A percentile compares a stretch with the other conserved stretches of the same genome.
Evolutionary conservation across 345 rosid species (phyloP).

Genomic region (Rhodamnia argentea): DNA sequence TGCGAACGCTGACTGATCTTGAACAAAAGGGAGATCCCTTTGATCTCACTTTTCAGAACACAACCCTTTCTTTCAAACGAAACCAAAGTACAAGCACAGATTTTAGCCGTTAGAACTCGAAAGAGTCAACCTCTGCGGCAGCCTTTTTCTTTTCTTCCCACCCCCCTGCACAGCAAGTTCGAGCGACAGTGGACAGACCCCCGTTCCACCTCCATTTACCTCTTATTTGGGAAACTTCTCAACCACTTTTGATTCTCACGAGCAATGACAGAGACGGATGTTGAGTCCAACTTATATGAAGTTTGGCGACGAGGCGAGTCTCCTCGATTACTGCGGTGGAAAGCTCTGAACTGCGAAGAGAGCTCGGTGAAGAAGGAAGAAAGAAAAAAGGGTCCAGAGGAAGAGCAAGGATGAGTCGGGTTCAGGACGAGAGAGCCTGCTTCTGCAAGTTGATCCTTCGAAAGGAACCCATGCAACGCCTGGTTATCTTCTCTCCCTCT

Average conservation of each 20-base stretch:
- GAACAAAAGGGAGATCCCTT: background rate
- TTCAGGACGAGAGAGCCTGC: background rate
- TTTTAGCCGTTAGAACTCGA: background rate
- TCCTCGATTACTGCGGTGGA: background rate
- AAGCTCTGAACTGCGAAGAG: background rate
- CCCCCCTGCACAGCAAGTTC: background rate
- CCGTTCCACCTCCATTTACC: background rate
- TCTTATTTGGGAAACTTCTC: background rate
- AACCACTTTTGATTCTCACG: background rate
- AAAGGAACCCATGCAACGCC: background rate
- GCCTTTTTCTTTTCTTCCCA: background rate
- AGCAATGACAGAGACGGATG: background rate
- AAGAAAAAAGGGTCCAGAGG: background rate
- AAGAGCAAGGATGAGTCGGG: background rate
- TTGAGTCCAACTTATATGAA: background rate
- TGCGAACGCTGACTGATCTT: background rate
- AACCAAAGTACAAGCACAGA: background rate
- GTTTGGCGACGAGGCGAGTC: background rate
- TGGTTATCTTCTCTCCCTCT: background rate
- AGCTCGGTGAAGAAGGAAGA: background rate
- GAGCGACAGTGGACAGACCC: background rate
- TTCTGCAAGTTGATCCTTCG: background rate
- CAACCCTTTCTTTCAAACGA: background rate
- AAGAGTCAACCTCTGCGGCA: background rate
- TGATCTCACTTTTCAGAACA: background rate